Percentiles rank a stretch among this genome's conserved stretches.
These are phyloP conservation scores for Ceratocystis colombiana DNA, from an alignment of 2,329 filamentous ascomycete genomes.

Conservation along the genomic window DNA sequence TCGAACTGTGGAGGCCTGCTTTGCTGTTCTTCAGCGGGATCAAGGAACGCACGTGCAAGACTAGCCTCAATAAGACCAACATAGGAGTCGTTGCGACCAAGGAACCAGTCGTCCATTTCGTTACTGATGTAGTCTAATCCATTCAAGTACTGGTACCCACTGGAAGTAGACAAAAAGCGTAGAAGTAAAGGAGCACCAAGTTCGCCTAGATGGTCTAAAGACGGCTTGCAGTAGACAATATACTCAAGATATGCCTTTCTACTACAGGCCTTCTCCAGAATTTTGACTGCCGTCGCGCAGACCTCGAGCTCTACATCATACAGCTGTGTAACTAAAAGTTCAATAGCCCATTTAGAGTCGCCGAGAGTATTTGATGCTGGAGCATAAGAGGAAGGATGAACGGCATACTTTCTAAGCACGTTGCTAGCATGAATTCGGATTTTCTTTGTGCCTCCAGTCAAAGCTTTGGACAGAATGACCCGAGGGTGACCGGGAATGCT, in stretches of 20 bases:
- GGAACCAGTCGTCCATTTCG: slow-evolving; percentile 99
- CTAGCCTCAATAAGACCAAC: slow-evolving; percentile 93
- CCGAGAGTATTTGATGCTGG: slow-evolving; percentile 26
- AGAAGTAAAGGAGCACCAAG: slow-evolving; percentile 88
- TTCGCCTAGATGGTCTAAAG: slow-evolving; percentile 88
- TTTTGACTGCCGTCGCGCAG: slow-evolving; percentile 91
- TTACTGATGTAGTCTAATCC: slow-evolving; percentile 97
- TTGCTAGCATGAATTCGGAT: slow-evolving; percentile 87
- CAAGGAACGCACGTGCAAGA: slow-evolving; percentile 72
- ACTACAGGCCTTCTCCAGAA: slow-evolving; percentile 94
- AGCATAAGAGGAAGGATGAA: slow-evolving; percentile 33
- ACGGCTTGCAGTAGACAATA: slow-evolving; percentile 90
- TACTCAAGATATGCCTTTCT: slow-evolving; percentile 84
- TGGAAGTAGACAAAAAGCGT: slow-evolving; percentile 87
- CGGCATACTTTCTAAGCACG: slow-evolving; percentile 76
- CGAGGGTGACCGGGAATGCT: slow-evolving; percentile 77
- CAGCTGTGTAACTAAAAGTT: slow-evolving; percentile 90
- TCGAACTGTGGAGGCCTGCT: slow-evolving; percentile 50
- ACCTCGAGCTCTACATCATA: slow-evolving; percentile 97
- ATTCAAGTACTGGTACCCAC: slow-evolving; percentile 94
- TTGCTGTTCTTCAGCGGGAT: slow-evolving; percentile 49
- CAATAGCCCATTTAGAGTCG: slow-evolving; percentile 91
- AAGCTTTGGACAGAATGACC: slow-evolving; percentile 83
- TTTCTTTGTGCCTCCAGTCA: slow-evolving; percentile 83
- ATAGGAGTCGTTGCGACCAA: slow-evolving; percentile 93